Conservation (phyloP, 345 rosid species). For the Eucalyptus erythrocorys region DNA sequence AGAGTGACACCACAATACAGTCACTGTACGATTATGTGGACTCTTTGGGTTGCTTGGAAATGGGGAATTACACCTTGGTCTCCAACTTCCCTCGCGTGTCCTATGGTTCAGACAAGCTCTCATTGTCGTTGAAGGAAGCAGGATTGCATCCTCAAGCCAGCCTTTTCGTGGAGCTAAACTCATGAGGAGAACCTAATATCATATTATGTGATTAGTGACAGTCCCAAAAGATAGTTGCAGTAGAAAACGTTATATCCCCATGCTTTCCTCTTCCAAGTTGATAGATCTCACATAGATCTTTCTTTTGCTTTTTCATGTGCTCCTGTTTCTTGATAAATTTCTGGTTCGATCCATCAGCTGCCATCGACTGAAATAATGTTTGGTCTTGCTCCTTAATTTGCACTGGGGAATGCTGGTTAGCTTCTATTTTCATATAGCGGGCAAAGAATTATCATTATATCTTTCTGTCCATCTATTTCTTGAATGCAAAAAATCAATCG, state of each 20-base stretch:
- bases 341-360: not conserved
- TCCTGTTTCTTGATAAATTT: not conserved
- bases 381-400: not conserved
- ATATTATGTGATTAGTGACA: not conserved
- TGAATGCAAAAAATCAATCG: not conserved
- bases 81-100: slow-evolving; percentile 82
- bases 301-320: not conserved
- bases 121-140: slow-evolving; percentile 59
- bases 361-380: not conserved
- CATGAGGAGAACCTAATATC: not conserved
- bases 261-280: not conserved
- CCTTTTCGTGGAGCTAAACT: slow-evolving; percentile 90
- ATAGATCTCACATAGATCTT: not conserved
- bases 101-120: slow-evolving; percentile 58
- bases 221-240: not conserved
- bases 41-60: slow-evolving; percentile 74
- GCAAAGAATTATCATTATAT: not conserved
- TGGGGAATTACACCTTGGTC: slow-evolving; percentile 65
- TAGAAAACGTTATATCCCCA: not conserved
- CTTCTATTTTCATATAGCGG: not conserved
- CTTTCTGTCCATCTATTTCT: not conserved
- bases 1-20: slow-evolving; percentile 42
- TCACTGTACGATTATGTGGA: slow-evolving; percentile 77
- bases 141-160: slow-evolving; percentile 99
- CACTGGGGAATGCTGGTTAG: not conserved